Conservation (phyloP, 164 flowering plant genomes). For the Berberis vulgaris region DNA sequence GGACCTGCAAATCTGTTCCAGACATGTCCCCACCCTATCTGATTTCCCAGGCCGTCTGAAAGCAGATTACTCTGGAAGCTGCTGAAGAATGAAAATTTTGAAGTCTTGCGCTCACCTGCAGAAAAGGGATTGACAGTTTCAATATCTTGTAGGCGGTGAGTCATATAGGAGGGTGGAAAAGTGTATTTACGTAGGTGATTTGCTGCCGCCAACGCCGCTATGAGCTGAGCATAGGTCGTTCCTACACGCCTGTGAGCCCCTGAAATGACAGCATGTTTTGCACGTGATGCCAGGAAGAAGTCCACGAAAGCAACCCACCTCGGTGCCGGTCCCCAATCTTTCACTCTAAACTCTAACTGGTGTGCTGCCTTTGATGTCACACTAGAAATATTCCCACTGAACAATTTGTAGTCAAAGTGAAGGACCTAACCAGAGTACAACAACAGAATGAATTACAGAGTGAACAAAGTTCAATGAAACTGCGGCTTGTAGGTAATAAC, state of each 20-base stretch:
- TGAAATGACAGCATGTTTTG: slow-evolving; percentile 71
- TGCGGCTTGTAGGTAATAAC: no score
- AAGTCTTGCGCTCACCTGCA: slow-evolving; percentile 41
- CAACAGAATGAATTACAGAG: not conserved
- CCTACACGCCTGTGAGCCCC: slow-evolving; percentile 96
- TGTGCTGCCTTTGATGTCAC: slow-evolving; percentile 7
- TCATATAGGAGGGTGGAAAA: not conserved
- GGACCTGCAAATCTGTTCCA: slow-evolving; percentile 97
- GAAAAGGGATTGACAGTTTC: not conserved
- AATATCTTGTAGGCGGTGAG: not conserved
- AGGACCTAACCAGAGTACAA: slow-evolving; percentile 45
- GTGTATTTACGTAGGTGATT: slow-evolving; percentile 41
- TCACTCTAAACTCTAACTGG: slow-evolving; percentile 49
- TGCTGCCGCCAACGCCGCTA: slow-evolving; percentile 91
- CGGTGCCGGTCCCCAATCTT: slow-evolving; percentile 99
- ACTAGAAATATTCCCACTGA: slow-evolving; percentile 51
- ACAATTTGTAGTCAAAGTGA: slow-evolving; percentile 66
- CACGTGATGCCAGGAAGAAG: slow-evolving; percentile 91
- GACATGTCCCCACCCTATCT: slow-evolving; percentile 93
- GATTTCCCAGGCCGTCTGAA: slow-evolving; percentile 55
- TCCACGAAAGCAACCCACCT: slow-evolving; percentile 99
- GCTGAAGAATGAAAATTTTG: slow-evolving; percentile 60
- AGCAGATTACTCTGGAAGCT: slow-evolving; percentile 86
- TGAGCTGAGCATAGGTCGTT: slow-evolving; percentile 91
- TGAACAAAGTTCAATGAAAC: not conserved